Base-by-base conservation (phyloP, 129 eudicot genomes). In the Escallonia rubra region DNA sequence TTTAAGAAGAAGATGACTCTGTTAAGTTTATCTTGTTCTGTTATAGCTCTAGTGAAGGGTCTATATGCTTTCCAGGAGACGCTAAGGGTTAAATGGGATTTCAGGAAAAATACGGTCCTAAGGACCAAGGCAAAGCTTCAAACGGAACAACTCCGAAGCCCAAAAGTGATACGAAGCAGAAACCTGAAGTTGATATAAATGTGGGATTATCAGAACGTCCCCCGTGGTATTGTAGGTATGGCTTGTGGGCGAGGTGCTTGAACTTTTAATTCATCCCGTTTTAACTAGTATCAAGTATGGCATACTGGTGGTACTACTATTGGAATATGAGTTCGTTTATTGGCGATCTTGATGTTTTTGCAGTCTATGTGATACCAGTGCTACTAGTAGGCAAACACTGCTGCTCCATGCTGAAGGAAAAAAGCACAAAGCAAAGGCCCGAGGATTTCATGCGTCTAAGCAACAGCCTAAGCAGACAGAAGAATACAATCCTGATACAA, bases 31-130 rank as follows among this genome's bases (percentile, higher is more conserved):
- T 55, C 43, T 10, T 16, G 2, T 43, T 9, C 2, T 6, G 34
- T 50, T 34, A 49, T 8, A 51, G 14, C 13, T 65, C 43, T 2
- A 51, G 15, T 50, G 40, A 16, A 65, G 39, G 11, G 44, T 6
- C 39, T 65, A 41, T 49, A 8, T 52, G 2, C 14, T 50, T 44
- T 23, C 34, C 34, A 23, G 1, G 34, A 23, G 34, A 23, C 34
- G 1, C 34, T 23, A 23, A 23, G 34, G 34, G 34, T 23, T 23
- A 23, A 23, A 23, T 23, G 34, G 34, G 34, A 74, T 43, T 82
- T 66, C 96, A 93, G 98, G 98, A 93, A 67, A 93, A 93, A 59
- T 93, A 93, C 80, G 98, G 98, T 70, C 98, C 98, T 58, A 93
- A 93, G 77, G 98, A 96, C 65, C 88, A 76, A 74, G 75, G 51